Percentiles rank a stretch among this genome's conserved stretches.
Conservation (phyloP, 2,329 filamentous ascomycete genomes). For the Aspergillus ibericus region DNA sequence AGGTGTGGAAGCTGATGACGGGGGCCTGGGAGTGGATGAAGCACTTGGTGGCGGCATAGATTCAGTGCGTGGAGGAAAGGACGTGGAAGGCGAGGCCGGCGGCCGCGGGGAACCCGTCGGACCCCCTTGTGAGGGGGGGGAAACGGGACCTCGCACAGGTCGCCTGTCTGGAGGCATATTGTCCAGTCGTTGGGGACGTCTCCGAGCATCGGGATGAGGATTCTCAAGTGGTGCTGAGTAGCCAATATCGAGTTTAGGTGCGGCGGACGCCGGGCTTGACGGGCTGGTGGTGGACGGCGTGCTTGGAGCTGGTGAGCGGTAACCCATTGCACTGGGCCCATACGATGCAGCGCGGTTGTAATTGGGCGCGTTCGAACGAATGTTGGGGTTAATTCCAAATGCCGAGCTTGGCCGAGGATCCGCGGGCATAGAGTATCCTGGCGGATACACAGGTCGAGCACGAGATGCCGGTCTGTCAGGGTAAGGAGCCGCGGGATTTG, state of each 20-base stretch:
- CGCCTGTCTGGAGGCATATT: constrained; percentile 30
- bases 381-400: constrained; percentile 51
- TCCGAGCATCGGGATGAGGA: constrained; percentile 31
- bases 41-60: constrained; percentile 32
- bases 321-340: constrained; percentile 34
- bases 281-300: constrained; percentile 32
- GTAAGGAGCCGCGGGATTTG: constrained; percentile 41
- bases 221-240: constrained; percentile 49
- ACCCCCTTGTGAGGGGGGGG: constrained; percentile 23
- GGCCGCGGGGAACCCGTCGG: constrained; percentile 28
- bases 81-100: constrained; percentile 30
- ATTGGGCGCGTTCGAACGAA: constrained; percentile 41
- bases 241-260: constrained; percentile 47
- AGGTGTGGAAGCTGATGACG: constrained; percentile 35
- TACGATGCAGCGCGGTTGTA: constrained; percentile 37
- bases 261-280: constrained; percentile 31
- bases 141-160: constrained; percentile 33
- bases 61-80: constrained; percentile 35
- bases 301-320: constrained; percentile 35
- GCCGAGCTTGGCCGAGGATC: constrained; percentile 47
- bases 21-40: constrained; percentile 44
- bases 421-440: constrained; percentile 32
- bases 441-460: constrained; percentile 34
- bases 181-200: constrained; percentile 33
- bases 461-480: constrained; percentile 39